Percentiles rank a stretch among this genome's conserved stretches.
Conservation (phyloP, 1,139 yeast genomes). For the Pichia sp. region DNA sequence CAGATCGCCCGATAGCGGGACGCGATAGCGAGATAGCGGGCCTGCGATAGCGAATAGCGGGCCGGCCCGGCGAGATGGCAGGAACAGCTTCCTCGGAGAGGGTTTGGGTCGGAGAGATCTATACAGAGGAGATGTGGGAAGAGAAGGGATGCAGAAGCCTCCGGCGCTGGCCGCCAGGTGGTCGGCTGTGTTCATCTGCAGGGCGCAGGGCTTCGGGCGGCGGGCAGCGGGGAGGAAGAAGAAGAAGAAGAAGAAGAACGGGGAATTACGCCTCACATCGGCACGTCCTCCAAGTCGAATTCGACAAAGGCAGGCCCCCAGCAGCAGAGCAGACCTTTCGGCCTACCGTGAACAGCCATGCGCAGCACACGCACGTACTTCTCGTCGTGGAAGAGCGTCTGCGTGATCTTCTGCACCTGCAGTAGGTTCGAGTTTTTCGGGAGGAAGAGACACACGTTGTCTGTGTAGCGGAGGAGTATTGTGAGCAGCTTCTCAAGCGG, state of each 20-base stretch:
- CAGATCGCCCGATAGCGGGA: background rate
- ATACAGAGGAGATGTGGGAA: too few species aligned
- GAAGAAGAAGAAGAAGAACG: too few species aligned
- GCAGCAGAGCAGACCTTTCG: conserved; percentile 55
- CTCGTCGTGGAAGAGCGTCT: conserved; percentile 42
- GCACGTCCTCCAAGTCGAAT: conserved; percentile 12
- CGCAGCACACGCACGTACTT: conserved; percentile 48
- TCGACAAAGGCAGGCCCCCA: conserved; percentile 46
- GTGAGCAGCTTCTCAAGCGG: conserved; percentile 43
- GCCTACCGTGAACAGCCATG: conserved; percentile 40
- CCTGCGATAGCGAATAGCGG: background rate
- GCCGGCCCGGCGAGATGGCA: background rate
- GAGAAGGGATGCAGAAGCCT: too few species aligned
- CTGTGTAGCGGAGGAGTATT: conserved; percentile 42
- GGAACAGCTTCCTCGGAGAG: background rate
- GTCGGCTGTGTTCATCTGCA: too few species aligned
- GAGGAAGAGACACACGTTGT: conserved; percentile 64
- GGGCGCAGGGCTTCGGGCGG: background rate
- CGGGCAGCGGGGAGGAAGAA: background rate
- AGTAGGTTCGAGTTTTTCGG: conserved; percentile 65
- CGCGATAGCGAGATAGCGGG: background rate
- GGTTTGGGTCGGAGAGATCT: too few species aligned
- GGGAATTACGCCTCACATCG: background rate
- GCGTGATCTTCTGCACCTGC: conserved; percentile 51
- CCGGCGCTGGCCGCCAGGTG: too few species aligned